Evolutionary conservation across 345 rosid genomes (phyloP).

Genomic region (Odontarrhena argentea): DNA sequence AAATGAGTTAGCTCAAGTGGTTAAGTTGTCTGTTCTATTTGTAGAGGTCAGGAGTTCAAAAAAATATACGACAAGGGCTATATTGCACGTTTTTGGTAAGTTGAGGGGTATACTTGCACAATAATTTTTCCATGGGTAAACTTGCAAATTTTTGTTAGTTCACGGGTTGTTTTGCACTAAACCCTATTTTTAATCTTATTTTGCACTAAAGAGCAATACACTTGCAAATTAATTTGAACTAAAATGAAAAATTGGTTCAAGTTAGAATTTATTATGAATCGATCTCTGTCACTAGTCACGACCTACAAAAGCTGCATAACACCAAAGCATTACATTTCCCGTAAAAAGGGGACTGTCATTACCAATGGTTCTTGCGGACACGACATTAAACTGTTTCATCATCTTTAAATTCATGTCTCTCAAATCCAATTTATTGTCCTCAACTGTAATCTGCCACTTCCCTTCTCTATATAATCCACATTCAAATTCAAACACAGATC

Average conservation of each 20-base stretch:
- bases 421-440: slow-evolving; percentile 30
- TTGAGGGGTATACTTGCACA: too few relatives aligned
- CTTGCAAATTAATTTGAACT: too few relatives aligned
- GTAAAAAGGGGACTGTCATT: slow-evolving; percentile 18
- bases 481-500: background rate
- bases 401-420: slow-evolving; percentile 18
- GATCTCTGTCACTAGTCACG: slow-evolving; percentile 5
- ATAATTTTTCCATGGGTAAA: too few relatives aligned
- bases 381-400: slow-evolving; percentile 22
- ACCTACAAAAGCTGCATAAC: slow-evolving; percentile 5
- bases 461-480: slow-evolving; percentile 31
- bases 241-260: background rate
- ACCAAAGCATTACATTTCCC: slow-evolving; percentile 12
- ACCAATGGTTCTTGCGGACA: slow-evolving; percentile 27
- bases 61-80: too few relatives aligned
- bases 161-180: too few relatives aligned
- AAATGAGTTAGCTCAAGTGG: too few relatives aligned
- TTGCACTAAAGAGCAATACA: too few relatives aligned
- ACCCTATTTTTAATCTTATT: too few relatives aligned
- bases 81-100: too few relatives aligned
- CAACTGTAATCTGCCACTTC: slow-evolving; percentile 28
- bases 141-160: too few relatives aligned
- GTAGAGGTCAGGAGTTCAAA: too few relatives aligned
- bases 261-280: background rate
- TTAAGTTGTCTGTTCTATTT: too few relatives aligned